Percentiles rank a stretch among this genome's conserved stretches.
Evolutionary conservation across 73 alveolate species (phyloP).

Genomic region (Stentor coeruleus): DNA sequence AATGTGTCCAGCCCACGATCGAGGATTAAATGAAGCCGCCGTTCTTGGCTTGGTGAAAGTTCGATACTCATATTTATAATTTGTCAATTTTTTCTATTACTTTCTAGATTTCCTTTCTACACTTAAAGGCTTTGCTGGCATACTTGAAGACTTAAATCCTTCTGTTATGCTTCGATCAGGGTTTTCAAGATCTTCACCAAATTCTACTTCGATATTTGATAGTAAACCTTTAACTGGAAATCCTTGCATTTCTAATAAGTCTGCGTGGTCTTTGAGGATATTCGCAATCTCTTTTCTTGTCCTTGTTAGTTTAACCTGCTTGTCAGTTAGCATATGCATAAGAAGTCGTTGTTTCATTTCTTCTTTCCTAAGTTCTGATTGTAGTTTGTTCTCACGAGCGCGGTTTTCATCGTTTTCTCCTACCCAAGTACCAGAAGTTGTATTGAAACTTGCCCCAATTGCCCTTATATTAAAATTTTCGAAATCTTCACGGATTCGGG

Average conservation of each 20-base stretch:
- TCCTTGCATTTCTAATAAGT: slow-evolving; percentile 2
- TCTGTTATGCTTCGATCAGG: too few species aligned
- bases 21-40: too few species aligned
- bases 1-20: too few species aligned
- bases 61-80: too few species aligned
- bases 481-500: neutral
- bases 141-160: too few species aligned
- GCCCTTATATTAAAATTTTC: neutral
- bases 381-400: neutral
- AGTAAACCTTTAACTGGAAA: slow-evolving; percentile 5
- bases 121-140: too few species aligned
- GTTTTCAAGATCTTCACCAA: too few species aligned
- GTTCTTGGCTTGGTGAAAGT: too few species aligned
- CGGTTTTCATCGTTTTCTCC: slow-evolving; percentile 4
- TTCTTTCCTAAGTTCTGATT: neutral
- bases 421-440: neutral
- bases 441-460: slow-evolving; percentile 4
- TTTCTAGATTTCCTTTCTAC: too few species aligned
- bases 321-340: slow-evolving; percentile 19
- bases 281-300: slow-evolving; percentile 1
- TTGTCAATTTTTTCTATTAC: too few species aligned
- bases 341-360: slow-evolving; percentile 3
- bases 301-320: slow-evolving; percentile 5
- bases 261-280: neutral
- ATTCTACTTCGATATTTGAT: neutral